phyloP scores from a whole-genome alignment of 768 basidiomycete species.

The Xerocomellus dryophilus region DNA sequence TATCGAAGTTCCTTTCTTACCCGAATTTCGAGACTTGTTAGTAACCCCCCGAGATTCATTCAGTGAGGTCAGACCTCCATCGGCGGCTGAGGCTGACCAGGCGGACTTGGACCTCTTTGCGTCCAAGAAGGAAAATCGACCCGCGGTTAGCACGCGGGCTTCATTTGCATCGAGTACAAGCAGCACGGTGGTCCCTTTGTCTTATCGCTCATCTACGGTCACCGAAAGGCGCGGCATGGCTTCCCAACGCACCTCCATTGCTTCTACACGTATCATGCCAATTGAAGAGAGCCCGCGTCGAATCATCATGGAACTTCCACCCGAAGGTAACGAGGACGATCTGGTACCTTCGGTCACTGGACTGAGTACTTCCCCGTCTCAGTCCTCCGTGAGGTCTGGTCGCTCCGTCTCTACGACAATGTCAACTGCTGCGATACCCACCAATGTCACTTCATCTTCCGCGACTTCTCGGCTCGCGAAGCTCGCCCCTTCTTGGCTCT shows the following conservation, averaged over 20 bases:
- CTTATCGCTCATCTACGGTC: conserved; percentile 33
- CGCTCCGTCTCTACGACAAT: conserved; percentile 45
- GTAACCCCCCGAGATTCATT: conserved; percentile 34
- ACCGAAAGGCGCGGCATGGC: conserved; percentile 39
- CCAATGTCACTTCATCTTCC: conserved; percentile 23
- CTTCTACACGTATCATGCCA: conserved; percentile 48
- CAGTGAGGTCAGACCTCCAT: conserved; percentile 36
- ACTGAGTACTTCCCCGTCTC: conserved; percentile 63
- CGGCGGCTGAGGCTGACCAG: conserved; percentile 60
- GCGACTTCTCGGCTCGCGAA: conserved; percentile 47
- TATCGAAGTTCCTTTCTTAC: conserved; percentile 81
- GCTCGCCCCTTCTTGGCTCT: conserved; percentile 73
- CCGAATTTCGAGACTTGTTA: conserved; percentile 37
- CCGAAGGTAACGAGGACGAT: conserved; percentile 36
- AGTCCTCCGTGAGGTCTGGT: conserved; percentile 57
- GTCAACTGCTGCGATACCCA: conserved; percentile 20
- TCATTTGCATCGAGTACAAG: conserved; percentile 42
- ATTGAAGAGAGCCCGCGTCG: conserved; percentile 71
- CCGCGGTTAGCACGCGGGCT: conserved; percentile 31
- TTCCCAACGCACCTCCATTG: conserved; percentile 50
- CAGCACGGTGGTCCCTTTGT: conserved; percentile 35
- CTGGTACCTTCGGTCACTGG: conserved; percentile 33
- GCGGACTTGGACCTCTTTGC: conserved; percentile 74
- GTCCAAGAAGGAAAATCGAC: conserved; percentile 40
- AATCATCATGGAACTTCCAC: conserved; percentile 49